These are phyloP conservation scores for Colletotrichum orchidophilum DNA, from an alignment of 2,329 filamentous ascomycete genomes.

Conservation along the genomic window DNA sequence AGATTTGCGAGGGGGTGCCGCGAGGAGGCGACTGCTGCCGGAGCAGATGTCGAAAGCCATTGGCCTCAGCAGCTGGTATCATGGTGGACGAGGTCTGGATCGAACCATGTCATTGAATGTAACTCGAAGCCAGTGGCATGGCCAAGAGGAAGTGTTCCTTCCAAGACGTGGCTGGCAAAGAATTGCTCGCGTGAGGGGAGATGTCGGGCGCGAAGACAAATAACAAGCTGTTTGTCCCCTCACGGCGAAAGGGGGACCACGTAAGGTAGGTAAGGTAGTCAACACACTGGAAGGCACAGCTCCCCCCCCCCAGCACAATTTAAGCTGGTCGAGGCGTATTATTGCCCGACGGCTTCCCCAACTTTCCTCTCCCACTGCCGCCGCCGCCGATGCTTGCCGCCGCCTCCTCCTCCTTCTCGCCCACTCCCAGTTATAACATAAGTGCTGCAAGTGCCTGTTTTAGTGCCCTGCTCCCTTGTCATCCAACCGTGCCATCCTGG, in stretches of 20 bases:
- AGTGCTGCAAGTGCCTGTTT: conserved; percentile 21
- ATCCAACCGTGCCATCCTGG: conserved; percentile 27
- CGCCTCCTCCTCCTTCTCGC: neutral
- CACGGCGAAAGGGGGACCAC: neutral
- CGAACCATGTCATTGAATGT: conserved; percentile 11
- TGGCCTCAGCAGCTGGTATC: conserved; percentile 36
- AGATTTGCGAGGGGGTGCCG: conserved; percentile 39
- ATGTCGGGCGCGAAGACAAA: neutral
- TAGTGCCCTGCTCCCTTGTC: conserved; percentile 23
- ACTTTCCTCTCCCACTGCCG: neutral
- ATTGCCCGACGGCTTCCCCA: conserved; percentile 13
- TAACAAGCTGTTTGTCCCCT: neutral
- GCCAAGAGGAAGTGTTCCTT: neutral
- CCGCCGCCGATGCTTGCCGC: neutral
- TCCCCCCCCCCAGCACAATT: neutral
- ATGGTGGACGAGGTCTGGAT: conserved; percentile 1
- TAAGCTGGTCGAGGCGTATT: neutral
- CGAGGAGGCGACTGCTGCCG: conserved; percentile 36
- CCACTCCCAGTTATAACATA: conserved; percentile 4
- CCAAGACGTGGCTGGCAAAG: neutral
- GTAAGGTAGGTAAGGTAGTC: neutral
- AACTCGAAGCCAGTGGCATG: neutral
- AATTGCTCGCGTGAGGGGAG: neutral
- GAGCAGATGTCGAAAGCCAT: conserved; percentile 37
- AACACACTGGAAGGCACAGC: neutral